These are phyloP conservation scores for Pichia exigua DNA, from an alignment of 805 yeast genomes.

Conservation along the genomic window DNA sequence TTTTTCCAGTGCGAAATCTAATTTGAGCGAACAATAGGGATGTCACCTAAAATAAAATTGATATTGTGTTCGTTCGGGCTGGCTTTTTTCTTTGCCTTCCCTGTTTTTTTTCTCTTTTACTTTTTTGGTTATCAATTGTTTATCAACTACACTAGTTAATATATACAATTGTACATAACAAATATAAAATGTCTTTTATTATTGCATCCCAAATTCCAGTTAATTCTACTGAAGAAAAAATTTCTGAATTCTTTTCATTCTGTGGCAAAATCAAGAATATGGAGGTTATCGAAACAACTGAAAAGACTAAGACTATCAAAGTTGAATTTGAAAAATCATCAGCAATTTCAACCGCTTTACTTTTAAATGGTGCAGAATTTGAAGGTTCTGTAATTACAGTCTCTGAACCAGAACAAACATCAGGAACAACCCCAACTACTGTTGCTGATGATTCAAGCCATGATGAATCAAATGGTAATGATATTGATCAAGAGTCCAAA, in stretches of 20 bases:
- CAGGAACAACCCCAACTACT: conserved; percentile 10
- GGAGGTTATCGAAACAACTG: conserved; percentile 26
- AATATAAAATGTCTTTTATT: conserved; percentile 30
- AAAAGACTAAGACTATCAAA: conserved; percentile 32
- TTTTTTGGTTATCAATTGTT: not conserved
- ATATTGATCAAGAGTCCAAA: conserved; percentile 65
- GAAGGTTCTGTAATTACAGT: conserved; percentile 51
- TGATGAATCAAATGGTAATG: conserved; percentile 11
- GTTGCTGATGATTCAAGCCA: conserved; percentile 10
- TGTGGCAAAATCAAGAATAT: conserved; percentile 51
- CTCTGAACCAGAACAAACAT: conserved; percentile 11
- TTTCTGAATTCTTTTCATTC: conserved; percentile 63
- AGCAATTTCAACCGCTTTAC: conserved; percentile 64
- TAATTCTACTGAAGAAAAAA: conserved; percentile 40
- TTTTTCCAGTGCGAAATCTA: not conserved
- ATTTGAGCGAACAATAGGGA: not conserved
- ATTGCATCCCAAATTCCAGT: conserved; percentile 51
- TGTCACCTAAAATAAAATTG: too few relatives aligned
- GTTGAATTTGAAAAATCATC: conserved; percentile 48
- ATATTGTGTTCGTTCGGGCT: not conserved
- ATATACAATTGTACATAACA: not conserved
- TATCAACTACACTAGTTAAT: not conserved
- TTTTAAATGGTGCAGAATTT: conserved; percentile 67
- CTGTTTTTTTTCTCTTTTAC: not conserved
- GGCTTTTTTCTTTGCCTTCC: not conserved